These are phyloP conservation scores for Sisymbrium irio DNA, from an alignment of 345 rosid species.

Conservation along the genomic window DNA sequence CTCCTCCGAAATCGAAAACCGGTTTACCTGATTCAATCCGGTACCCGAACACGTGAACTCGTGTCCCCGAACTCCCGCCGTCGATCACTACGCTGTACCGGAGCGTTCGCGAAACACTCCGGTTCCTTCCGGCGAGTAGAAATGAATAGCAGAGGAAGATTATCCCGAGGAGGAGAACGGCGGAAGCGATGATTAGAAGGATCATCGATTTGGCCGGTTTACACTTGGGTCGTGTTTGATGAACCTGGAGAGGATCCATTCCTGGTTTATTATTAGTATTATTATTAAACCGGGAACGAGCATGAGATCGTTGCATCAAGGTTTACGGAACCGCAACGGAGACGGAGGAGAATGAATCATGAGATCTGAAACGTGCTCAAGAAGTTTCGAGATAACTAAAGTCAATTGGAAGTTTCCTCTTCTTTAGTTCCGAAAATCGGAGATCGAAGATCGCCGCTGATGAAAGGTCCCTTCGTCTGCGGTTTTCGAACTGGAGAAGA, in stretches of 20 bases:
- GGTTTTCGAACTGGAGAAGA: slow-evolving; percentile 19
- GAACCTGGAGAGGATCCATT: slow-evolving; percentile 60
- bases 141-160: slow-evolving; percentile 23
- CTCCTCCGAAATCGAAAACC: slow-evolving; percentile 49
- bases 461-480: slow-evolving; percentile 19
- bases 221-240: slow-evolving; percentile 38
- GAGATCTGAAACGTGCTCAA: slow-evolving; percentile 27
- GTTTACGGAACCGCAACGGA: slow-evolving; percentile 20
- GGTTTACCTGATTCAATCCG: slow-evolving; percentile 31
- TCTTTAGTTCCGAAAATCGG: neutral
- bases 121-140: slow-evolving; percentile 18
- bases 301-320: slow-evolving; percentile 86
- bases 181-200: slow-evolving; percentile 25
- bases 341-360: slow-evolving; percentile 20
- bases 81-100: slow-evolving; percentile 59
- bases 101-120: slow-evolving; percentile 3
- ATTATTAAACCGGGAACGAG: slow-evolving; percentile 47
- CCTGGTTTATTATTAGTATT: slow-evolving; percentile 4
- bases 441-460: slow-evolving; percentile 23
- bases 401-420: too few relatives aligned
- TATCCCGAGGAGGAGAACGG: slow-evolving; percentile 29
- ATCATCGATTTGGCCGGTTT: slow-evolving; percentile 35
- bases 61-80: slow-evolving; percentile 88
- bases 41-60: slow-evolving; percentile 64
- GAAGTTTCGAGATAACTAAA: too few relatives aligned